Base-by-base conservation (phyloP, 441 rosid genomes). In the Pelargonium exstipulatum region DNA sequence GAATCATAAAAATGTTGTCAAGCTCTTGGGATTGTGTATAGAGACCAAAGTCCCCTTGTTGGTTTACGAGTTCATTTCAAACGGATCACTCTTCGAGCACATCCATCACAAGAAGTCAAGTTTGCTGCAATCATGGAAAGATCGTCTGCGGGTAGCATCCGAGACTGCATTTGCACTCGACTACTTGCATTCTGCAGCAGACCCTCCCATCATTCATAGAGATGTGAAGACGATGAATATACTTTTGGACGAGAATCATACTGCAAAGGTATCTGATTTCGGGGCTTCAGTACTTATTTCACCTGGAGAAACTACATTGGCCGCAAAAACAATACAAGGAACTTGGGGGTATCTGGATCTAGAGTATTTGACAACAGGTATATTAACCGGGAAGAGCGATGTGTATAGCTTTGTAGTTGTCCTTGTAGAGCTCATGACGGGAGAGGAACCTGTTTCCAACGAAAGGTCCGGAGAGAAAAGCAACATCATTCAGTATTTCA, bases 251-350 rank as follows among this genome's bases (percentile, higher is more conserved):
- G 62, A 65, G 1, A 64, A 64, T 0, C 49, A 29, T 6, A 46
- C 48, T 1, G 68, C 68, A 2, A 71, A 71, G 9, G 57, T 69
- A 5, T 73, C 83, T 1, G 83, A 80, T 66, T 76, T 80, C 4
- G 80, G 80, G 1, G 76, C 83, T 24, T 80, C 83, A 1, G 74
- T 76, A 2, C n/a, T 80, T 1, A 69, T 79, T 13, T 79, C 82
- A 0, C 62, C 77, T 0, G 75, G 57, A 0, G 53, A 74, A 35
- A 45, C 66, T 18, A 46, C 66, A 3, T 42, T 74, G 6, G 76
- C 24, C 5, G 43, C 55, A 0, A 67, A 65, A 61, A 48, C 0
- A 20, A 0, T 80, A 2, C 70, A 71, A 57, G 83, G n/a, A n/a
- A n/a, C n/a, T n/a, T n/a, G n/a, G n/a, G n/a, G n/a, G n/a, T n/a